Percentiles rank a stretch among this genome's conserved stretches.
Conservation (phyloP, 139 green algal genomes). For the Tetratostichococcus sp. region DNA sequence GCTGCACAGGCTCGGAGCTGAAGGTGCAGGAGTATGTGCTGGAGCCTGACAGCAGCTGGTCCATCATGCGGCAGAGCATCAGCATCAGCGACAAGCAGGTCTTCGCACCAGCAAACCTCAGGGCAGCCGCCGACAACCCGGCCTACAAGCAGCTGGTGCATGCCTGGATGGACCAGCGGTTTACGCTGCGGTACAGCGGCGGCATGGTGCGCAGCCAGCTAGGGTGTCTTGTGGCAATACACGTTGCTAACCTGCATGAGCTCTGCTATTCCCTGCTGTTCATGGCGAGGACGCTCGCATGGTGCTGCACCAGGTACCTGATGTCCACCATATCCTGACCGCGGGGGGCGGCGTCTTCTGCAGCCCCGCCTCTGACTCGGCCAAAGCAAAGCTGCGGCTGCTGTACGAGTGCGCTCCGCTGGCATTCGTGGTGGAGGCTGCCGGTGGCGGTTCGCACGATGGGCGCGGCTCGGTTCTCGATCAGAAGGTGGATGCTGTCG, state of each 20-base stretch:
- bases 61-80: slow-evolving; percentile 17
- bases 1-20: neutral
- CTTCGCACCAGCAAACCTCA: slow-evolving; percentile 78
- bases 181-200: slow-evolving; percentile 68
- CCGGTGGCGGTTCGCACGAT: slow-evolving; percentile 53
- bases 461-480: slow-evolving; percentile 44
- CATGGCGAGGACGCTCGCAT: too few species aligned
- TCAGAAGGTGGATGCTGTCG: slow-evolving; percentile 14
- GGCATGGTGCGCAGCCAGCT: slow-evolving; percentile 48
- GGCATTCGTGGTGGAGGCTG: slow-evolving; percentile 69
- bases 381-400: slow-evolving; percentile 75
- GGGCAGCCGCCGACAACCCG: slow-evolving; percentile 45
- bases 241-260: too few species aligned
- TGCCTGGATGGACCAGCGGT: slow-evolving; percentile 44
- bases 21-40: slow-evolving; percentile 42
- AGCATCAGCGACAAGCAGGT: slow-evolving; percentile 27
- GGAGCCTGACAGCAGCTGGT: slow-evolving; percentile 16
- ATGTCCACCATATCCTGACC: slow-evolving; percentile 82
- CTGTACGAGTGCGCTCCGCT: slow-evolving; percentile 81
- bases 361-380: slow-evolving; percentile 56
- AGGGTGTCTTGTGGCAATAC: too few species aligned
- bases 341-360: slow-evolving; percentile 84
- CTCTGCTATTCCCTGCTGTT: too few species aligned
- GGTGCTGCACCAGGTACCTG: slow-evolving; percentile 61
- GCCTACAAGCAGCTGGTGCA: slow-evolving; percentile 58